A percentile compares a stretch with the other conserved stretches of the same genome.
Evolutionary conservation across 441 rosid species (phyloP).

Genomic region (Brassica balearica): DNA sequence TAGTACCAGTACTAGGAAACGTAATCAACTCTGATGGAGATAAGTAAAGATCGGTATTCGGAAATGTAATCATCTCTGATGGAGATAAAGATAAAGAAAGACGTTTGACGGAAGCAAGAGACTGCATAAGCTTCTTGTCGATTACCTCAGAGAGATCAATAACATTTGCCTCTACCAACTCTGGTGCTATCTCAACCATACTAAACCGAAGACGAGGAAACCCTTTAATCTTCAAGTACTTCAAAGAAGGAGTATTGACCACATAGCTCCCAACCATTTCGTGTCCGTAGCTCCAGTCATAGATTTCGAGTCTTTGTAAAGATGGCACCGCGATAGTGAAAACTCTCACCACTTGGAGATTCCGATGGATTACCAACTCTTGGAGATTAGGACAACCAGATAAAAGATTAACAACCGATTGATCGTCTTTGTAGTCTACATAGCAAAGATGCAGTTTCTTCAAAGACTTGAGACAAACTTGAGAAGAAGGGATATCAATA

Average conservation of each 20-base stretch:
- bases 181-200: neutral
- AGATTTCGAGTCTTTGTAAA: neutral
- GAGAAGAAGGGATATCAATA: too few species aligned
- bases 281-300: neutral
- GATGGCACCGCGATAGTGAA: neutral
- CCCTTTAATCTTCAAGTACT: neutral
- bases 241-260: neutral
- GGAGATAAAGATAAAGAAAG: neutral
- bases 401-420: too few species aligned
- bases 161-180: neutral
- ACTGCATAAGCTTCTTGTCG: too few species aligned
- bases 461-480: too few species aligned
- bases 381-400: too few species aligned
- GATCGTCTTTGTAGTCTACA: too few species aligned
- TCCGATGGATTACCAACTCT: too few species aligned
- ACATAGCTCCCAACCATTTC: neutral
- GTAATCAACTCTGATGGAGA: too few species aligned
- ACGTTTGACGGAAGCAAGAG: neutral
- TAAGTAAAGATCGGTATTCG: neutral
- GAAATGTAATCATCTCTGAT: neutral
- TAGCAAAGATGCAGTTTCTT: too few species aligned
- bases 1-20: too few species aligned
- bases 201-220: neutral
- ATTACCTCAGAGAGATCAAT: neutral
- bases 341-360: too few species aligned